phyloP scores from a whole-genome alignment of 441 rosid genomes.

The Manihot esculenta region DNA sequence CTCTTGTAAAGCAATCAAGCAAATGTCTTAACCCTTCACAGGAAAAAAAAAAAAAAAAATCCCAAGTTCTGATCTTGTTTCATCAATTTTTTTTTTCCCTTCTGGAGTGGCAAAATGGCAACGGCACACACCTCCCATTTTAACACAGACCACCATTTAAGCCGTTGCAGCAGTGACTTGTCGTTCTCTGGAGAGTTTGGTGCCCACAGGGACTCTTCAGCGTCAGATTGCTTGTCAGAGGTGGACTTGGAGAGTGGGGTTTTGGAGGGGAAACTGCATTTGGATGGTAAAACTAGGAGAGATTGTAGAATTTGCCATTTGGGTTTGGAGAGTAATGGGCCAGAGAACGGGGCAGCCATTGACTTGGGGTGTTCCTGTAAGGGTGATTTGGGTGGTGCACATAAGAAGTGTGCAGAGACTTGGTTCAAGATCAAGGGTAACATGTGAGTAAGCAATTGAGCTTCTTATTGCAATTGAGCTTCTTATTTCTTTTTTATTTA shows the following conservation, averaged over 20 bases:
- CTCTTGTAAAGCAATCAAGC: background rate
- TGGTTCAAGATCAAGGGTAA: slow-evolving; percentile 98
- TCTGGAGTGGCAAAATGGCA: slow-evolving; percentile 22
- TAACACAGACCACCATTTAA: slow-evolving; percentile 18
- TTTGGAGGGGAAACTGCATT: slow-evolving; percentile 50
- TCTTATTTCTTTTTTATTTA: background rate
- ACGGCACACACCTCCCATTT: slow-evolving; percentile 13
- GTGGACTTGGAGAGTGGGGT: slow-evolving; percentile 45
- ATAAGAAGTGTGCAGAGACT: slow-evolving; percentile 87
- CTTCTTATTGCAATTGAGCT: background rate
- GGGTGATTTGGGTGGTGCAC: slow-evolving; percentile 80
- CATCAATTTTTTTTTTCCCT: background rate
- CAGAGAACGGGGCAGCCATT: slow-evolving; percentile 58
- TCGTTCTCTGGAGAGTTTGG: slow-evolving; percentile 48
- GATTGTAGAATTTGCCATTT: slow-evolving; percentile 92
- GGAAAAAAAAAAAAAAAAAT: too few relatives aligned
- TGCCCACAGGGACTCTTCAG: slow-evolving; percentile 53
- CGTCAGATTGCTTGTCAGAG: slow-evolving; percentile 47
- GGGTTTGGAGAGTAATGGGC: slow-evolving; percentile 61
- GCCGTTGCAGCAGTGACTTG: slow-evolving; percentile 29
- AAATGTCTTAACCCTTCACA: slow-evolving; percentile 5
- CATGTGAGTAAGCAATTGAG: slow-evolving; percentile 42
- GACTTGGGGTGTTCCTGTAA: slow-evolving; percentile 90
- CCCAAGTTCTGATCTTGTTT: background rate
- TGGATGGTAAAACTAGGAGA: slow-evolving; percentile 39